Evolutionary conservation across 1,284 basidiomycete genomes (phyloP).

Genomic region (Ustilago cynodontis): DNA sequence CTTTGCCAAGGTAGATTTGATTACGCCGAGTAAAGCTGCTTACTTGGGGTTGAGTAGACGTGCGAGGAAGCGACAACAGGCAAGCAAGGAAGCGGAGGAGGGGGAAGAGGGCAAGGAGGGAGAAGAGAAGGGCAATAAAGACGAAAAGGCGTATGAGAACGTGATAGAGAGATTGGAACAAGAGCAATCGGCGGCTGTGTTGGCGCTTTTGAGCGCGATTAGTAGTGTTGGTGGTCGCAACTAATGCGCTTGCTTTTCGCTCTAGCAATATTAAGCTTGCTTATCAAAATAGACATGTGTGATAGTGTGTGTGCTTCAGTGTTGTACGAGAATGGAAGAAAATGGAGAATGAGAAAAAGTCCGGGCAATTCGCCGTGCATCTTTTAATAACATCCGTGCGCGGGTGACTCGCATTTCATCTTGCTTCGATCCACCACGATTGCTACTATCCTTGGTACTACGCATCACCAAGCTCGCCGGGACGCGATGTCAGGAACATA

Average conservation of each 20-base stretch:
- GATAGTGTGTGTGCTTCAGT: background rate
- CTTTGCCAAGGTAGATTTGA: constrained; percentile 43
- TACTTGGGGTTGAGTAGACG: constrained; percentile 33
- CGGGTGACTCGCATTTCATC: background rate
- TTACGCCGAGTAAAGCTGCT: constrained; percentile 26
- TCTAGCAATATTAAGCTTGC: background rate
- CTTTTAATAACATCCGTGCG: too few relatives aligned
- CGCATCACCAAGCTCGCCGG: too few relatives aligned
- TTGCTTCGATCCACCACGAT: background rate
- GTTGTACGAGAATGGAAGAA: background rate
- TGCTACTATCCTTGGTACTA: too few relatives aligned
- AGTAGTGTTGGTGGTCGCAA: constrained; percentile 40
- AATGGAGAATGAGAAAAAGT: background rate
- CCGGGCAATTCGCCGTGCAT: background rate
- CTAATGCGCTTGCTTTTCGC: background rate
- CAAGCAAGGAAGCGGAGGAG: constrained; percentile 4
- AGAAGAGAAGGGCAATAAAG: background rate
- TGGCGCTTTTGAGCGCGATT: constrained; percentile 33
- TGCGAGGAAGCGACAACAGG: constrained; percentile 28
- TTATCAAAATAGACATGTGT: too few relatives aligned
- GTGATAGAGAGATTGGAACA: constrained; percentile 33
- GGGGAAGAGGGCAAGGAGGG: background rate
- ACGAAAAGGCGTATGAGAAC: constrained; percentile 3
- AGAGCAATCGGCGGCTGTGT: constrained; percentile 28
- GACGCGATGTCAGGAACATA: background rate